Conservation (phyloP, 208 protist species). For the Naegleria gruberi region DNA sequence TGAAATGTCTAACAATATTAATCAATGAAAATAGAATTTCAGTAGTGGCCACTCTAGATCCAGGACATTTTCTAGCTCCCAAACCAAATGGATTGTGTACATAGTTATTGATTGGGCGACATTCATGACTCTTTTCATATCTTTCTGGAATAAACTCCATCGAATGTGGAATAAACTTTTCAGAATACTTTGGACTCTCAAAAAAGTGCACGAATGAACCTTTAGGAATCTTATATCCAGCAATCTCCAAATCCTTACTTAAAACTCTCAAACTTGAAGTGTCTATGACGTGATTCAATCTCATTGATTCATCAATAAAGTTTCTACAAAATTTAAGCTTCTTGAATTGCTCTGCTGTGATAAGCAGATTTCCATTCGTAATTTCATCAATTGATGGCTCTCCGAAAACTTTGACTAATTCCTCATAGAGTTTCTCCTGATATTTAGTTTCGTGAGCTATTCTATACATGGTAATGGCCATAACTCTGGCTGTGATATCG, state of each 20-base stretch:
- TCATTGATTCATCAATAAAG: background rate
- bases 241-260: background rate
- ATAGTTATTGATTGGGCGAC: too few species aligned
- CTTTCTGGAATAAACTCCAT: background rate
- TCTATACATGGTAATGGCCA: background rate
- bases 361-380: background rate
- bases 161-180: background rate
- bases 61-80: too few species aligned
- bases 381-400: background rate
- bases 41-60: too few species aligned
- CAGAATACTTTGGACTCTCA: background rate
- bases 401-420: background rate
- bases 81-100: too few species aligned
- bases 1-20: too few species aligned
- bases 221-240: background rate
- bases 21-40: too few species aligned
- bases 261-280: background rate
- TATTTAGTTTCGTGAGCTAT: background rate
- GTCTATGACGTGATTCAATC: background rate
- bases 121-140: background rate
- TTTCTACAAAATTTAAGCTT: background rate
- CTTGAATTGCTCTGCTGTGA: background rate
- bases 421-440: background rate
- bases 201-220: background rate
- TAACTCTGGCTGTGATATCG: background rate